Base-by-base conservation (phyloP, 441 rosid genomes). In the Syzygium malaccense region DNA sequence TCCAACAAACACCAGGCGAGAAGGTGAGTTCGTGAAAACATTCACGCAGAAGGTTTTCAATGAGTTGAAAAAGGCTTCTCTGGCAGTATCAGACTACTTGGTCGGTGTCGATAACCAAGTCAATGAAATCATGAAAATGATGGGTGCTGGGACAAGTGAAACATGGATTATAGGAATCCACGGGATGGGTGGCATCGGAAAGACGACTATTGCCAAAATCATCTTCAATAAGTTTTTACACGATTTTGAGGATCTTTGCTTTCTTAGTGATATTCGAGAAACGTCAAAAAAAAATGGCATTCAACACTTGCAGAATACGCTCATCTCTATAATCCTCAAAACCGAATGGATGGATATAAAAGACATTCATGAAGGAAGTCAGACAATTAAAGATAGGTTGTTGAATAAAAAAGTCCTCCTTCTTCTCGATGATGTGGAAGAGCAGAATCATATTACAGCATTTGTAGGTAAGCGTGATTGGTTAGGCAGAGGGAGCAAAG, bases 271-370 rank as follows among this genome's bases (percentile, higher is more conserved):
- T 1, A 33, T 68, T 2, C 79, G 48, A 1, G 79, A 33, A 33
- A 68, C 0, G 2, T 68, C 48, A 2, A 0, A 33, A 68, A 0
- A 0, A 0, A 0, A 2, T 1, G 4, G 2, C 79, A 19, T 68
- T 17, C 0, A 0, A 19, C 20, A 0, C 26, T 0, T 33, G 1
- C 78, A 32, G 4, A 4, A 33, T 10, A 8, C 18, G 3, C 49
- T 68, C 1, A 33, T 66, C 45, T 10, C 0, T 4, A 3, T 2
- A 13, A 18, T 66, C 26, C 45, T 66, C 14, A 66, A 66, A 4
- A 0, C 0, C 0, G 0, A 66, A 18, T 7, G 41, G 0, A 8
- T 0, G 0, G 13, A 8, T 18, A 66, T 66, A 66, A 18, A 1
- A 32, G 1, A 66, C 25, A 7, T 9, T 1, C 14, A 32, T 9